phyloP scores from a whole-genome alignment of 352 stramenopile genomes.

The Pythium biforme region DNA sequence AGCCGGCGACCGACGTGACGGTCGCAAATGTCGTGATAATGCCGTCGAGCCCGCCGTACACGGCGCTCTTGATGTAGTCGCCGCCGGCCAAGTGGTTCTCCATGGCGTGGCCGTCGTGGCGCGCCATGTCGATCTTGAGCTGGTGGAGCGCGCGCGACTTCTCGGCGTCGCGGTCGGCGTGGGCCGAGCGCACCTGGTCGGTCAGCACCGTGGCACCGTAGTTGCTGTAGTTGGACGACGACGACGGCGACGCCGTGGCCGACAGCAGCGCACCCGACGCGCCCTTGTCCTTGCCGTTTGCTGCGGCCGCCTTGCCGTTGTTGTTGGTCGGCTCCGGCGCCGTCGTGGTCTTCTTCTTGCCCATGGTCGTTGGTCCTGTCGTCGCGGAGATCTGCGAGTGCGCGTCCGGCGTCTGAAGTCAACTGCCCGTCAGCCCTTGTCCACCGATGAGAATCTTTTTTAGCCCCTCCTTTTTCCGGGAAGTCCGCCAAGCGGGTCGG shows the following conservation, averaged over 20 bases:
- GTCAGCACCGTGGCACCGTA: constrained; percentile 52
- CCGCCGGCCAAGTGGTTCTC: constrained; percentile 76
- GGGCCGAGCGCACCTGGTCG: constrained; percentile 56
- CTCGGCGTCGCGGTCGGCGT: constrained; percentile 43
- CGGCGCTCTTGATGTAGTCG: constrained; percentile 82
- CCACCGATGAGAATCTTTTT: constrained; percentile 9
- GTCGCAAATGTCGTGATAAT: constrained; percentile 97
- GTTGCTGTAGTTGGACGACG: constrained; percentile 29
- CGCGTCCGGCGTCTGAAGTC: not conserved
- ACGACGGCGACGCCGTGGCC: constrained; percentile 14
- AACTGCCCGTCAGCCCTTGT: not conserved
- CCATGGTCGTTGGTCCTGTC: constrained; percentile 9
- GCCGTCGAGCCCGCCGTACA: constrained; percentile 95
- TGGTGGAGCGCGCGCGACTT: constrained; percentile 64
- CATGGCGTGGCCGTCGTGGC: constrained; percentile 50
- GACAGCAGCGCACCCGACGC: constrained; percentile 11
- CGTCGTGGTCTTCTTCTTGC: constrained; percentile 17
- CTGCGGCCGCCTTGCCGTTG: not conserved
- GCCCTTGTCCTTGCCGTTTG: not conserved
- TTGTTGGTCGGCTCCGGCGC: not conserved
- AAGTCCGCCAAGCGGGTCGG: no score
- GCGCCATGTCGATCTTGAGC: constrained; percentile 59
- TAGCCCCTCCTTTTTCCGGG: not conserved
- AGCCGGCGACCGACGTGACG: constrained; percentile 92
- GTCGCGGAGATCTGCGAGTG: constrained; percentile 2